Evolutionary conservation across 1,284 basidiomycete species (phyloP).

Genomic region (Omphalotus olearius): DNA sequence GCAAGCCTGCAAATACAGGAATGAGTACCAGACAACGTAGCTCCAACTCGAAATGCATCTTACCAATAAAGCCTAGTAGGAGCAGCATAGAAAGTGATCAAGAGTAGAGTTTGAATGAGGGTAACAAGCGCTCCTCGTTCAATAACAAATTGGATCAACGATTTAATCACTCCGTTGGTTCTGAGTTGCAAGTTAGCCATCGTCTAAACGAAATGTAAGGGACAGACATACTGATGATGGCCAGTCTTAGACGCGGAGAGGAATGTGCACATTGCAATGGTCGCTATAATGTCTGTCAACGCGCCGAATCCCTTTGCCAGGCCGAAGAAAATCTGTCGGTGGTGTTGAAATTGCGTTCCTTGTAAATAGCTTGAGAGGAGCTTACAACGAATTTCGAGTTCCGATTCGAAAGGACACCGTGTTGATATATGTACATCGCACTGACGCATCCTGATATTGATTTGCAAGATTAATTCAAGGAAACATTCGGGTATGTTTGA

Average conservation of each 20-base stretch:
- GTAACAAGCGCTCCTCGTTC: slow-evolving; percentile 23
- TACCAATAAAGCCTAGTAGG: slow-evolving; percentile 22
- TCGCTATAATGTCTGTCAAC: slow-evolving; percentile 37
- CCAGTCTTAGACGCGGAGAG: slow-evolving; percentile 31
- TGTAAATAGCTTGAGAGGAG: background rate
- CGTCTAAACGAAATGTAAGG: background rate
- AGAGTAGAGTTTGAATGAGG: slow-evolving; percentile 21
- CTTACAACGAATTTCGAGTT: slow-evolving; percentile 28
- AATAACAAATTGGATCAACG: slow-evolving; percentile 27
- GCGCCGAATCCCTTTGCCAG: slow-evolving; percentile 39
- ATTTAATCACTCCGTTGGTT: slow-evolving; percentile 30
- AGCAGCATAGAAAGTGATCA: slow-evolving; percentile 22
- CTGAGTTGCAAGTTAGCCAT: slow-evolving; percentile 17
- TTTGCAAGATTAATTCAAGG: background rate
- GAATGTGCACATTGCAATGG: slow-evolving; percentile 35
- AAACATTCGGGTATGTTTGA: background rate
- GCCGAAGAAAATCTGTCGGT: slow-evolving; percentile 33
- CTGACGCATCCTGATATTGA: slow-evolving; percentile 18
- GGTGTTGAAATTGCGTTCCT: background rate
- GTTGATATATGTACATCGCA: slow-evolving; percentile 28
- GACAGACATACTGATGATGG: slow-evolving; percentile 24
- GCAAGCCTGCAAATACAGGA: slow-evolving; percentile 8
- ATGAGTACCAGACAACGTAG: background rate
- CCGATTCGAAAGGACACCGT: slow-evolving; percentile 24
- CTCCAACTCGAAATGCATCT: too few relatives aligned